phyloP scores from a whole-genome alignment of 2,329 filamentous ascomycete species.

The Periconia sp. region DNA sequence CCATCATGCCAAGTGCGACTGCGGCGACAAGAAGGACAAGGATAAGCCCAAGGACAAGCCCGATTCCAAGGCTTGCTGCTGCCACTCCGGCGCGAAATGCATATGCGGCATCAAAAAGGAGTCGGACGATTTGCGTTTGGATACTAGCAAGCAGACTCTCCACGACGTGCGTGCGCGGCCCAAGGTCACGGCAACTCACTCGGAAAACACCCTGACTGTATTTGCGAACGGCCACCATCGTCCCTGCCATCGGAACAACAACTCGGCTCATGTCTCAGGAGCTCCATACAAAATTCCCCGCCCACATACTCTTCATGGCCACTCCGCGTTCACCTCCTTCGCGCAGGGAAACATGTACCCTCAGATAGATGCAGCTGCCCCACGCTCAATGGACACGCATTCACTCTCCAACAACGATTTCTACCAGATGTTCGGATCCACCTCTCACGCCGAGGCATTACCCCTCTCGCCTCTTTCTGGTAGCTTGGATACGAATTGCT shows the following conservation, averaged over 20 bases:
- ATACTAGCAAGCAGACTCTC: constrained; percentile 48
- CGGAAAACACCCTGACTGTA: constrained; percentile 61
- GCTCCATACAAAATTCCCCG: constrained; percentile 63
- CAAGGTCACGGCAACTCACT: constrained; percentile 58
- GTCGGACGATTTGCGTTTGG: constrained; percentile 48
- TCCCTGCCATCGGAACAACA: constrained; percentile 65
- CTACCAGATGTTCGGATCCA: constrained; percentile 38
- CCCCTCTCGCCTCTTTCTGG: constrained; percentile 29
- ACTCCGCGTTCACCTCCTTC: constrained; percentile 30
- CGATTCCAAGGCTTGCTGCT: constrained; percentile 52
- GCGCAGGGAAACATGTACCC: constrained; percentile 25
- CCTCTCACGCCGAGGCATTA: constrained; percentile 29
- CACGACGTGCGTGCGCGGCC: constrained; percentile 55
- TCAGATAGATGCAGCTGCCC: constrained; percentile 22
- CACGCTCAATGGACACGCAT: constrained; percentile 38
- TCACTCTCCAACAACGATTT: constrained; percentile 42
- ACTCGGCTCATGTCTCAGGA: constrained; percentile 63
- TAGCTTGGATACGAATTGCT: constrained; percentile 28
- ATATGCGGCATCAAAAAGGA: constrained; percentile 64
- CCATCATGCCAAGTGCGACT: constrained; percentile 95
- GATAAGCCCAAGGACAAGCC: constrained; percentile 51
- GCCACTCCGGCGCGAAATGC: constrained; percentile 61
- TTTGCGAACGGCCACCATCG: constrained; percentile 67
- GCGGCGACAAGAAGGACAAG: constrained; percentile 82
- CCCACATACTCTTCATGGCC: constrained; percentile 41